Evolutionary conservation across 306 rosid species (phyloP).

Genomic region (Cucurbita argyrosperma): DNA sequence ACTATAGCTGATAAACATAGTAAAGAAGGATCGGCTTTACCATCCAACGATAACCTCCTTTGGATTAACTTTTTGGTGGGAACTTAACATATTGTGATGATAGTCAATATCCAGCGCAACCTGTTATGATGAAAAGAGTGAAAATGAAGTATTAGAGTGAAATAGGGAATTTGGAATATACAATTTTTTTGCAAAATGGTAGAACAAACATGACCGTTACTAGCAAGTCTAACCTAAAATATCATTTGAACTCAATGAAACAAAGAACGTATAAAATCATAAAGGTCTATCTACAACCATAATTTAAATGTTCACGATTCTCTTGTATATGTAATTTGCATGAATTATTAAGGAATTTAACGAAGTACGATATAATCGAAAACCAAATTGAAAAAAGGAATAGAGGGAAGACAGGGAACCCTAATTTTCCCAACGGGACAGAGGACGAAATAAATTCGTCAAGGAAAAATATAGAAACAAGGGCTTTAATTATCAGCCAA

Average conservation of each 20-base stretch:
- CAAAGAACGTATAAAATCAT: neutral
- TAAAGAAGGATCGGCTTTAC: constrained; percentile 20
- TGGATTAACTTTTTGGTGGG: constrained; percentile 91
- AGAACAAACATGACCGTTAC: neutral
- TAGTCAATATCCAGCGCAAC: constrained; percentile 95
- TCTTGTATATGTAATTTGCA: neutral
- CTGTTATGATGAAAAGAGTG: constrained; percentile 12
- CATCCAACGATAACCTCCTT: constrained; percentile 94
- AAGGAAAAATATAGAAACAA: neutral
- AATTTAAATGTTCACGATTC: neutral
- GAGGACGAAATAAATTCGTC: neutral
- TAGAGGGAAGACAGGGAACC: neutral
- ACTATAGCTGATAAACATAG: neutral
- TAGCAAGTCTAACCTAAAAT: neutral
- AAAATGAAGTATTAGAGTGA: neutral
- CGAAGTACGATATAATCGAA: neutral
- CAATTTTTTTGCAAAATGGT: neutral
- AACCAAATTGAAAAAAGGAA: neutral
- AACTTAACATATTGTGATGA: constrained; percentile 72
- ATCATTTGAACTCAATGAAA: neutral
- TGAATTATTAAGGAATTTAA: no score
- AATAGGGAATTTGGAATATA: neutral
- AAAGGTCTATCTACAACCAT: neutral
- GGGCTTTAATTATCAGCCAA: neutral
- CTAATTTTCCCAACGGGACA: neutral